Evolutionary conservation across 495 filamentous ascomycete species (phyloP).

Genomic region (Podospora appendiculata): DNA sequence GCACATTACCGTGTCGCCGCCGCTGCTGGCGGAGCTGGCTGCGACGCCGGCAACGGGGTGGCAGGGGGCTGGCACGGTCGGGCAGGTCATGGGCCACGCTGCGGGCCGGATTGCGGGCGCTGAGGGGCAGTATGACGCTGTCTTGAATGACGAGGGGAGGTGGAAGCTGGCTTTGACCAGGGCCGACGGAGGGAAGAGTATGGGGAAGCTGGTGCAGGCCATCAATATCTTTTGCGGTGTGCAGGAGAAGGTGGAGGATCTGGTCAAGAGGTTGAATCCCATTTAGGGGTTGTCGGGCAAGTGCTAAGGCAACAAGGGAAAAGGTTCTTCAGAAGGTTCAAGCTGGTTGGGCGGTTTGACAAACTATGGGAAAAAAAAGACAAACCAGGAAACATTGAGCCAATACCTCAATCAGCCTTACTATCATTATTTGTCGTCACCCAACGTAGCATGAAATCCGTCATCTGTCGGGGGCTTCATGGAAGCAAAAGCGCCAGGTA

Average conservation of each 20-base stretch:
- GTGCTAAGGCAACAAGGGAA: no score
- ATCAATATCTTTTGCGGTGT: slow-evolving; percentile 55
- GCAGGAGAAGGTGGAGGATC: slow-evolving; percentile 44
- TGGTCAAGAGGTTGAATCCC: slow-evolving; percentile 23
- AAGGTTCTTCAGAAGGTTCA: no score
- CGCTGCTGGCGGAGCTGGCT: slow-evolving; percentile 39
- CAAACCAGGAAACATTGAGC: no score
- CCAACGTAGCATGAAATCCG: no score
- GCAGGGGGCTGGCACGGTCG: slow-evolving; percentile 16
- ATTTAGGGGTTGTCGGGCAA: not conserved
- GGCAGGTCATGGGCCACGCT: slow-evolving; percentile 30
- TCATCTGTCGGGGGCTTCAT: no score
- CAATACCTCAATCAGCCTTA: no score
- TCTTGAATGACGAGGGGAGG: slow-evolving; percentile 32
- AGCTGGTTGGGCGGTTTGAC: no score
- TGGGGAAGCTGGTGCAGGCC: slow-evolving; percentile 48
- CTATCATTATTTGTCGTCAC: no score
- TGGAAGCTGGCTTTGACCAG: slow-evolving; percentile 46
- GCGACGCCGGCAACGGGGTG: slow-evolving; percentile 23
- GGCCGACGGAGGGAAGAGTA: slow-evolving; percentile 38
- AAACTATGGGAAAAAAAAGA: no score
- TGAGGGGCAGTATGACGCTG: slow-evolving; percentile 3
- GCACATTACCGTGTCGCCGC: slow-evolving; percentile 50
- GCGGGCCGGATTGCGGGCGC: not conserved
- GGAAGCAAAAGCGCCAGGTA: no score